Base-by-base conservation (phyloP, 345 rosid species). In the Erucastrum elatum region DNA sequence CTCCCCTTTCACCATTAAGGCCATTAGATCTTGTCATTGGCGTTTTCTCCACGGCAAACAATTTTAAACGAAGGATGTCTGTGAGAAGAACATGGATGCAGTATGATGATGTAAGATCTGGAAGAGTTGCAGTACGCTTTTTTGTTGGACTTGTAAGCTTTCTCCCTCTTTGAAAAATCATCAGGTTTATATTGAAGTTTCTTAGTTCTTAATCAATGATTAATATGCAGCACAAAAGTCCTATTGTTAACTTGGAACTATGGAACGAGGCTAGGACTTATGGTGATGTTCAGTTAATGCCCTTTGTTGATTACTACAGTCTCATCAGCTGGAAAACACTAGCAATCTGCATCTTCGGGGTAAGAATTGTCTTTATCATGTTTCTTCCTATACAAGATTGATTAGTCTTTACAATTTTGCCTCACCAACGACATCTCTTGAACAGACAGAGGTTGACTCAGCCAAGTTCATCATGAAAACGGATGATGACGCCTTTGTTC, bases 81-180 rank as follows among this genome's bases (percentile, higher is more conserved):
- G 94, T 95, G 64, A 86, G 98, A 78, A 88, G 98, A 81, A 93
- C 99, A 72, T 95, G 99, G 99, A 93, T 95, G 99, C 98, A 95
- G 77, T 91, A 90, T 73, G 78, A 86, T 82, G 90, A 88, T 83
- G 91, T 90, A 30, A 84, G 89, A 53, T 87, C 93, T 4, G 96
- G 99, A 76, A 75, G 77, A 67, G 92, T 87, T 71, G 98, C 89
- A 71, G 99, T 90, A 72, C 98, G 94, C 68, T 95, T 95, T 87
- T 95, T 95, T 82, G 98, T 95, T 80, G 99, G 99, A 71, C 86
- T 95, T 93, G 99, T 95, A 83, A 84, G 97, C 75, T 84, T 63
- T 60, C 12, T 74, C 21, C 53, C 4, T 66, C 64, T 66, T 8
- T 44, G 55, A 7, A 34, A 34, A 64, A 17, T 3, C 15, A 25